These are phyloP conservation scores for Ustanciosporium gigantosporum DNA, from an alignment of 1,284 basidiomycete species.

Conservation along the genomic window DNA sequence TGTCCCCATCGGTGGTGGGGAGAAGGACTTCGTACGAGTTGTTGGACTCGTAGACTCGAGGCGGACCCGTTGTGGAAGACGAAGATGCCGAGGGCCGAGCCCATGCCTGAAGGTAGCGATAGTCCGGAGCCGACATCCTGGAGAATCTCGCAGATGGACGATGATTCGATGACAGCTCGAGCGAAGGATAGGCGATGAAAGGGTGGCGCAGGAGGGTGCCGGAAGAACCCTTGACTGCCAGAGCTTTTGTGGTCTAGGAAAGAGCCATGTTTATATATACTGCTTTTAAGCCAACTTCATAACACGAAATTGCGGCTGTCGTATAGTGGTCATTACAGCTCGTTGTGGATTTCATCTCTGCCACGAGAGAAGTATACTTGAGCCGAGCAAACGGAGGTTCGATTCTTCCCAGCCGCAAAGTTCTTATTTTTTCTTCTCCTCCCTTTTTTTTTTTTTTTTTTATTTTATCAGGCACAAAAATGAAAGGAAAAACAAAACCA, in stretches of 20 bases:
- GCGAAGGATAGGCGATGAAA: too few relatives aligned
- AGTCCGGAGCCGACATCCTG: constrained; percentile 33
- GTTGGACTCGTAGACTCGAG: constrained; percentile 8
- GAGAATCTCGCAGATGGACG: too few relatives aligned
- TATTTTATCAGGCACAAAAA: too few relatives aligned
- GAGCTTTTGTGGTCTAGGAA: too few relatives aligned
- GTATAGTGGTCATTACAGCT: constrained; percentile 4
- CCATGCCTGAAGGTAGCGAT: constrained; percentile 47
- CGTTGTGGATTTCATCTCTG: constrained; percentile 1
- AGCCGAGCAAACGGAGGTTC: constrained; percentile 34
- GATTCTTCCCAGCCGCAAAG: constrained; percentile 17
- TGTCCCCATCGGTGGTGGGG: constrained; percentile 17
- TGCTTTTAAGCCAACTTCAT: too few relatives aligned
- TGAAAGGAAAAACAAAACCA: too few relatives aligned
- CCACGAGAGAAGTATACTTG: background rate
- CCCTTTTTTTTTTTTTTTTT: background rate
- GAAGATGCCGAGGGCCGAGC: constrained; percentile 19
- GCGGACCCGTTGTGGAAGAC: background rate
- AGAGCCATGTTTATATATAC: too few relatives aligned
- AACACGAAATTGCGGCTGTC: constrained; percentile 1
- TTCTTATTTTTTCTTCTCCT: background rate
- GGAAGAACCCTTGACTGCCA: too few relatives aligned
- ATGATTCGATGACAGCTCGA: too few relatives aligned
- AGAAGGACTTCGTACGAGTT: constrained; percentile 25
- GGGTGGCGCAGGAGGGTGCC: too few relatives aligned